Evolutionary conservation across 2,329 filamentous ascomycete genomes (phyloP).

Genomic region (Huntiella savannae): DNA sequence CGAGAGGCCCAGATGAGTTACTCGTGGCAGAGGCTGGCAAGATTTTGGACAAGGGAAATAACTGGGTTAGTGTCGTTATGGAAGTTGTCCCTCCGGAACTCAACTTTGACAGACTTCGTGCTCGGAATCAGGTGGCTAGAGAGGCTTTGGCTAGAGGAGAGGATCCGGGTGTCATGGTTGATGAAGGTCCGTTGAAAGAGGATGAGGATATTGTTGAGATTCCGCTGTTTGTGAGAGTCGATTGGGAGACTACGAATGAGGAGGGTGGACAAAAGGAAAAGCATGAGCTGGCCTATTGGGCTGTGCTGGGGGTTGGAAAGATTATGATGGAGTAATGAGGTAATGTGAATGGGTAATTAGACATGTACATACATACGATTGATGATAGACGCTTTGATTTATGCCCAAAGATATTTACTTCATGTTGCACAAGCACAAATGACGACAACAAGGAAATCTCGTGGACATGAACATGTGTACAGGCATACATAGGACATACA

Average conservation of each 20-base stretch:
- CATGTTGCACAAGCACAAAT: not conserved
- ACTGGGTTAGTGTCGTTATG: constrained; percentile 86
- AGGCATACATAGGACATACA: no score
- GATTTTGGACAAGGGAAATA: constrained; percentile 84
- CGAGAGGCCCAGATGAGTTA: constrained; percentile 16
- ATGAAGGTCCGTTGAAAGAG: constrained; percentile 30
- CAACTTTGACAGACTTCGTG: constrained; percentile 20
- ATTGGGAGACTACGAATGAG: constrained; percentile 62
- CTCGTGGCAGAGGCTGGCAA: constrained; percentile 60
- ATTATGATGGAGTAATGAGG: constrained; percentile 34
- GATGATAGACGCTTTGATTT: constrained; percentile 10
- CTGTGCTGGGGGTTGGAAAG: constrained; percentile 70
- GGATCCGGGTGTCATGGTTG: constrained; percentile 19
- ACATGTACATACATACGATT: constrained; percentile 18
- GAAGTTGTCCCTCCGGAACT: constrained; percentile 59
- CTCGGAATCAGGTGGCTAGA: constrained; percentile 14
- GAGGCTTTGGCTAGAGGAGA: not conserved
- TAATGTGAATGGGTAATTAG: not conserved
- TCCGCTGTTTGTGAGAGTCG: constrained; percentile 78
- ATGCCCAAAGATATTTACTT: not conserved
- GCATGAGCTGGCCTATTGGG: constrained; percentile 88
- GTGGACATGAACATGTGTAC: no score
- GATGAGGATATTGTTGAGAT: constrained; percentile 62
- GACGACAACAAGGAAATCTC: no score
- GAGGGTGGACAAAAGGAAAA: constrained; percentile 54